A percentile compares a stretch with the other conserved stretches of the same genome.
phyloP scores from a whole-genome alignment of 2,329 filamentous ascomycete species.

The Ascochyta clinopodiicola region DNA sequence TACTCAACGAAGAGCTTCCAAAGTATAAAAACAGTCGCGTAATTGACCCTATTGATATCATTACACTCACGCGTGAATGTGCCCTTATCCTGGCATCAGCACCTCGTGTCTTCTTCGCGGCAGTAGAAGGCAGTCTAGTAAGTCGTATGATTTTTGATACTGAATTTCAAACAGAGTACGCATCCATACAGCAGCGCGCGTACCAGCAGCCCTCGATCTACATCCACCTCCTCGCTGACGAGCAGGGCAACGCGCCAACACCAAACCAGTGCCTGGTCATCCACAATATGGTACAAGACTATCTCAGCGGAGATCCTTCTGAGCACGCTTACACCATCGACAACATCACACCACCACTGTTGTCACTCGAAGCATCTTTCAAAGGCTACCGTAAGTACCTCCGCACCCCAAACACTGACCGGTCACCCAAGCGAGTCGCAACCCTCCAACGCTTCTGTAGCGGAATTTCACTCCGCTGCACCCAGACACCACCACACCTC shows the following conservation, averaged over 20 bases:
- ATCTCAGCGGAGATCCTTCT: conserved; percentile 15
- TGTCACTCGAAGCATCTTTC: conserved; percentile 6
- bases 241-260: conserved; percentile 27
- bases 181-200: conserved; percentile 26
- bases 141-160: conserved; percentile 18
- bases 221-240: conserved; percentile 33
- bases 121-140: conserved; percentile 33
- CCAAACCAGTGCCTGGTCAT: conserved; percentile 33
- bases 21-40: conserved; percentile 30
- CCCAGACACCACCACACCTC: conserved; percentile 15
- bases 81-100: conserved; percentile 38
- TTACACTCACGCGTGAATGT: conserved; percentile 30
- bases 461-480: conserved; percentile 22
- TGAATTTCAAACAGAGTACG: conserved; percentile 28
- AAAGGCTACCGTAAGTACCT: conserved; percentile 36
- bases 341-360: conserved; percentile 20
- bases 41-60: conserved; percentile 18
- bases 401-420: conserved; percentile 12
- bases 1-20: conserved; percentile 31
- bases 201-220: conserved; percentile 38
- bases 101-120: conserved; percentile 28
- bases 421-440: conserved; percentile 24
- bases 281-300: conserved; percentile 25
- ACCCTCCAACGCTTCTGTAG: conserved; percentile 26
- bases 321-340: conserved; percentile 28